A percentile compares a stretch with the other conserved stretches of the same genome.
Conservation (phyloP, 257 asterid genomes). For the Rubia yunnanensis region DNA sequence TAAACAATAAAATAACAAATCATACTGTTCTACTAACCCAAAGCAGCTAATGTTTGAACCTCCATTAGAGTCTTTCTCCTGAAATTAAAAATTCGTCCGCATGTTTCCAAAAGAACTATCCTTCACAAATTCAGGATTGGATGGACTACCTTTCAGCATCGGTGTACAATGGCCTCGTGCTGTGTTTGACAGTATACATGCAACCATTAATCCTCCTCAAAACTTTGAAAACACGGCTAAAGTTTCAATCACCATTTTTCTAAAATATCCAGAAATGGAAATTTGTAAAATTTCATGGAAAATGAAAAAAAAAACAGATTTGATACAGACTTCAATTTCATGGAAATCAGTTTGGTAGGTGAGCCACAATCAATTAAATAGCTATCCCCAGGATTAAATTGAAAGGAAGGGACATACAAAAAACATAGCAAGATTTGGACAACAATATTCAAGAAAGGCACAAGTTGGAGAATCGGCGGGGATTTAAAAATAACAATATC, state of each 20-base stretch:
- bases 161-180: constrained; percentile 56
- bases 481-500: too few species aligned
- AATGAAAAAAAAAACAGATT: neutral
- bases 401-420: too few species aligned
- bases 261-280: constrained; percentile 19
- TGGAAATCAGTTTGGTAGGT: constrained; percentile 77
- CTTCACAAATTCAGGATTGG: constrained; percentile 7
- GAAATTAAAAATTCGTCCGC: constrained; percentile 17
- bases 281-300: neutral
- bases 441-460: too few species aligned
- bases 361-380: too few species aligned
- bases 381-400: too few species aligned
- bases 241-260: constrained; percentile 90
- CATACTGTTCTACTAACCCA: constrained; percentile 40
- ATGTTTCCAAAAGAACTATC: neutral
- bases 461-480: too few species aligned
- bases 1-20: neutral
- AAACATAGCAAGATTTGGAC: too few species aligned
- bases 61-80: constrained; percentile 96
- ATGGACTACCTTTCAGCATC: constrained; percentile 64
- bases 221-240: constrained; percentile 75
- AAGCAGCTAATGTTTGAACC: constrained; percentile 90
- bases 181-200: constrained; percentile 78
- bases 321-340: constrained; percentile 57
- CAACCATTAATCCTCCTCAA: constrained; percentile 90